Evolutionary conservation across 441 rosid genomes (phyloP), one percentile per base, ranked within the genome.

Genomic region (Populus hybrid): DNA sequence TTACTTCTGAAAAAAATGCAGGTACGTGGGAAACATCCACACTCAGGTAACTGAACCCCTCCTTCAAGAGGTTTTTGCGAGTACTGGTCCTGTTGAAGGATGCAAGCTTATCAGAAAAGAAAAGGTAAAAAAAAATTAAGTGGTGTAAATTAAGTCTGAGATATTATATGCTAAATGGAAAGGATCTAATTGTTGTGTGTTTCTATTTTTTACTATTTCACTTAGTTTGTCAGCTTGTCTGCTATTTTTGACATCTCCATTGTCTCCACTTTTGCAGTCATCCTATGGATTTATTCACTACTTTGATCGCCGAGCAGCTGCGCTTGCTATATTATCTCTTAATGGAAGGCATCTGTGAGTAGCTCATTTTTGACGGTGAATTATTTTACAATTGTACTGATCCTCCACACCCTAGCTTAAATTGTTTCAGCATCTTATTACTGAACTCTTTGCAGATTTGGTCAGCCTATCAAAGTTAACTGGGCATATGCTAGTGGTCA

Each of bases 401-500:
- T 83, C 6, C 20, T 21, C 73, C 54, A 67, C 54, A 4, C 26
- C 18, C 69, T 69, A 12, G 66, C 54, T 76, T 77, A 12, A 36
- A 10, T 28, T 67, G 21, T 23, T n/a, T 21, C 42, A 21, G 54
- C 32, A 35, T 63, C 71, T 73, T 74, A 61, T 76, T 21, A 14
- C 80, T 18, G 20, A 79, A 36, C 9, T 23, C 34, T 75, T 83
- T 81, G 78, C 89, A 95, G 99, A 75, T 94, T 95, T 87, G 98
- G 98, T 75, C 99, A 94, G 86, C 98, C 99, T 76, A 95, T 94
- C 83, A 95, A 95, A 85, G 98, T 95, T 76, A 95, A 95, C 80
- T 94, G 99, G 99, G 99, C 98, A 36, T 95, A 95, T 86, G 95
- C 97, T 69, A 95, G 94, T 86, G 94, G 93, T 83, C 98, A 95